phyloP scores from a whole-genome alignment of 2,329 filamentous ascomycete genomes.

The Tolypocladium capitatum region DNA sequence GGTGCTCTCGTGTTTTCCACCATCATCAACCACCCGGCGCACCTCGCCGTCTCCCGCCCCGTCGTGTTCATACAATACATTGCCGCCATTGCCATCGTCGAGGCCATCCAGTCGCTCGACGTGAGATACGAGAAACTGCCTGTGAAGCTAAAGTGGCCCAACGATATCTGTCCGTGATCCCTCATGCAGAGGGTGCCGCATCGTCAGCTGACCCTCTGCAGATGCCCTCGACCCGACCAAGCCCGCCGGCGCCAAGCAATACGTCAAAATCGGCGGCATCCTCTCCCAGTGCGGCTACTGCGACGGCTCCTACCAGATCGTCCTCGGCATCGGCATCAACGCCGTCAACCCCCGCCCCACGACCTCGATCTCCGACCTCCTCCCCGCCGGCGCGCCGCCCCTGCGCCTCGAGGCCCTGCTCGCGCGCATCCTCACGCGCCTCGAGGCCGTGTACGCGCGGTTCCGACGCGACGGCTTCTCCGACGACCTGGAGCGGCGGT shows the following conservation, averaged over 20 bases:
- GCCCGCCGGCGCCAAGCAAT: constrained; percentile 32
- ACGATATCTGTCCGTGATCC: constrained; percentile 74
- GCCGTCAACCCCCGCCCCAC: constrained; percentile 74
- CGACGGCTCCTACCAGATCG: constrained; percentile 64
- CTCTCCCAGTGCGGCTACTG: constrained; percentile 79
- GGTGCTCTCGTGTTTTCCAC: constrained; percentile 82
- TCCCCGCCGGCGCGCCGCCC: constrained; percentile 35
- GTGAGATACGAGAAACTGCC: constrained; percentile 61
- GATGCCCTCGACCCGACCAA: constrained; percentile 53
- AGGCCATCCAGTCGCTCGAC: constrained; percentile 71
- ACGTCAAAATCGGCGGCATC: constrained; percentile 88
- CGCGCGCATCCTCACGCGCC: constrained; percentile 62
- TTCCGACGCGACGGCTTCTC: constrained; percentile 71
- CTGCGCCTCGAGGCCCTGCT: constrained; percentile 70
- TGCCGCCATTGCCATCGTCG: constrained; percentile 72
- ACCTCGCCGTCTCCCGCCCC: constrained; percentile 58
- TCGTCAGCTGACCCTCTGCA: constrained; percentile 10
- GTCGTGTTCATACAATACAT: constrained; percentile 93
- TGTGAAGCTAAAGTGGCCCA: constrained; percentile 92
- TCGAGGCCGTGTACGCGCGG: constrained; percentile 63
- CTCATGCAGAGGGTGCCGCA: neutral
- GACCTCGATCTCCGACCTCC: constrained; percentile 67
- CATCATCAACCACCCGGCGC: constrained; percentile 69
- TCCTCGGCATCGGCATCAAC: constrained; percentile 81
- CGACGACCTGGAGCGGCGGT: constrained; percentile 55